These are phyloP conservation scores for Brassica rapa DNA, from an alignment of 345 rosid species.

Conservation along the genomic window DNA sequence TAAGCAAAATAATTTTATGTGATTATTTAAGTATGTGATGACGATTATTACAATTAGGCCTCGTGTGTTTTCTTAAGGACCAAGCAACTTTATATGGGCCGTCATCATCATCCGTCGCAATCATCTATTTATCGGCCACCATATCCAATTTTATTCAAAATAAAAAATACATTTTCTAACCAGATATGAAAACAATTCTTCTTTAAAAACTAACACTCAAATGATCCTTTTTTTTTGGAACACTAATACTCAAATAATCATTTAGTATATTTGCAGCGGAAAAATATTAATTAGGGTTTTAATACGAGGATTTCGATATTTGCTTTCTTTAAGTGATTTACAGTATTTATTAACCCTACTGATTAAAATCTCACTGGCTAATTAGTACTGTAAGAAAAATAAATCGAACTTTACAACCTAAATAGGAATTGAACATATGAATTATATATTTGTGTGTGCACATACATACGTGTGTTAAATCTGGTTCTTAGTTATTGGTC, in stretches of 20 bases:
- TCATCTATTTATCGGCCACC: slow-evolving; percentile 28
- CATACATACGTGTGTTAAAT: slow-evolving; percentile 19
- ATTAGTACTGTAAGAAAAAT: not conserved
- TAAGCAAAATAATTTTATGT: slow-evolving; percentile 8
- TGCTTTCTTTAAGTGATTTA: not conserved
- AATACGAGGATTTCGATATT: not conserved
- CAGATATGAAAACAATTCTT: not conserved
- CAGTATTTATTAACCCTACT: not conserved
- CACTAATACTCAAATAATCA: too few relatives aligned
- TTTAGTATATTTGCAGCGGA: not conserved
- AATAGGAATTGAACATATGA: not conserved
- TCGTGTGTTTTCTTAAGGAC: slow-evolving; percentile 42
- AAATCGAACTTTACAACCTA: not conserved
- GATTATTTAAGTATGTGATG: not conserved
- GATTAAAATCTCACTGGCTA: not conserved
- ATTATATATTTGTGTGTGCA: slow-evolving; percentile 18
- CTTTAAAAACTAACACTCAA: not conserved
- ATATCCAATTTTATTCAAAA: slow-evolving; percentile 14
- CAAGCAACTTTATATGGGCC: slow-evolving; percentile 39
- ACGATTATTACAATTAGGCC: slow-evolving; percentile 13
- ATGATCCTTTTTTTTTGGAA: not conserved
- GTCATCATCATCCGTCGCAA: slow-evolving; percentile 39
- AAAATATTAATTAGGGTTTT: not conserved
- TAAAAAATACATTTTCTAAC: slow-evolving; percentile 14
- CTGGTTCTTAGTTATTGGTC: slow-evolving; percentile 25